These are phyloP conservation scores for Dothistroma pini DNA, from an alignment of 2,329 filamentous ascomycete species.

Conservation along the genomic window DNA sequence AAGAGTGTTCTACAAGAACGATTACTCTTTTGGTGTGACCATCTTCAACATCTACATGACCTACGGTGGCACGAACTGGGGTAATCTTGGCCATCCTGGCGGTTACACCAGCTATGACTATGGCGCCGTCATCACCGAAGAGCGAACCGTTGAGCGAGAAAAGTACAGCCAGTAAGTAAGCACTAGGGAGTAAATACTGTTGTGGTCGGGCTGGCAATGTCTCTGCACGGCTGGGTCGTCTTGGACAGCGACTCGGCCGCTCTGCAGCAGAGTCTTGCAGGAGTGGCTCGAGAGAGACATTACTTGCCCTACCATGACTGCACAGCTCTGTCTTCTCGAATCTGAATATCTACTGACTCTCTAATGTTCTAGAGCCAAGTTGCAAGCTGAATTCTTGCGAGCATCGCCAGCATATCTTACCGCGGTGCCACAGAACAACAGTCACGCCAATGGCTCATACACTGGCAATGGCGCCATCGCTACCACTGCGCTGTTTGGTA, in stretches of 20 bases:
- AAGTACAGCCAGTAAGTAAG: slow-evolving; percentile 64
- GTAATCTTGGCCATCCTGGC: slow-evolving; percentile 67
- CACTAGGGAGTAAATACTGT: too few relatives aligned
- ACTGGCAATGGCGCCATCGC: slow-evolving; percentile 52
- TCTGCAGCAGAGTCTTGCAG: too few relatives aligned
- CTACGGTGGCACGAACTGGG: slow-evolving; percentile 80
- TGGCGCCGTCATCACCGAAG: slow-evolving; percentile 63
- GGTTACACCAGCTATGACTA: slow-evolving; percentile 59
- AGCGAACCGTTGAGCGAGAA: slow-evolving; percentile 63
- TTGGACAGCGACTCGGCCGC: too few relatives aligned
- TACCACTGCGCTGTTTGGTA: slow-evolving; percentile 59
- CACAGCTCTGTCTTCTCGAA: too few relatives aligned
- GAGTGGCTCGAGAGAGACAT: too few relatives aligned
- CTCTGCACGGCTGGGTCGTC: too few relatives aligned
- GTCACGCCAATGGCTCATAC: slow-evolving; percentile 48
- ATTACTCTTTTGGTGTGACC: slow-evolving; percentile 49
- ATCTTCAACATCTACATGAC: slow-evolving; percentile 76
- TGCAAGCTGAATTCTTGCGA: slow-evolving; percentile 70
- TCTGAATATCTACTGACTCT: too few relatives aligned
- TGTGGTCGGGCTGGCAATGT: too few relatives aligned
- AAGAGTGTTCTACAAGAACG: slow-evolving; percentile 69
- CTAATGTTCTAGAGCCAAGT: slow-evolving; percentile 50
- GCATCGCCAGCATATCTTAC: slow-evolving; percentile 67
- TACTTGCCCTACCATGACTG: too few relatives aligned
- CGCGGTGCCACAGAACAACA: slow-evolving; percentile 51